Percentiles rank a stretch among this genome's conserved stretches.
phyloP scores from a whole-genome alignment of 2,329 filamentous ascomycete genomes.

The Remersonia thermophila region DNA sequence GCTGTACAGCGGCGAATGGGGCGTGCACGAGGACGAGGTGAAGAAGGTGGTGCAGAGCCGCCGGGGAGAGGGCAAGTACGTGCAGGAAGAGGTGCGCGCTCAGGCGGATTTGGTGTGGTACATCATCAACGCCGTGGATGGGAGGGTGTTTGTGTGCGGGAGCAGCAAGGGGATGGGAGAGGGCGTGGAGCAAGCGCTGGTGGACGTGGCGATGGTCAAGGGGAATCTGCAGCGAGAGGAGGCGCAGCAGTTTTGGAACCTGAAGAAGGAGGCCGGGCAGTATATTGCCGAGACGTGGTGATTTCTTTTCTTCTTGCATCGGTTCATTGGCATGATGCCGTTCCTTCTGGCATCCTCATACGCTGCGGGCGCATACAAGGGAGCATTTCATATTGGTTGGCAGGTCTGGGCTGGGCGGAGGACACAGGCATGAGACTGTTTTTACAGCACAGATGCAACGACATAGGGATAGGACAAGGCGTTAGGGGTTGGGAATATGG shows the following conservation, averaged over 20 bases:
- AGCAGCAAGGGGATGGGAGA: slow-evolving; percentile 96
- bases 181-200: slow-evolving; percentile 75
- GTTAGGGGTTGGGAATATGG: too few species aligned
- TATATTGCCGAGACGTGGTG: slow-evolving; percentile 81
- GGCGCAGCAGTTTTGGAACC: slow-evolving; percentile 75
- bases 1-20: slow-evolving; percentile 93
- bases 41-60: slow-evolving; percentile 71
- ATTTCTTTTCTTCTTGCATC: slow-evolving; percentile 5
- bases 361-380: too few species aligned
- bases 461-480: too few species aligned
- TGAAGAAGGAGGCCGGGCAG: slow-evolving; percentile 85
- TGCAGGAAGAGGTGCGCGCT: slow-evolving; percentile 84
- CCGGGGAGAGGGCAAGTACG: slow-evolving; percentile 71
- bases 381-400: too few species aligned
- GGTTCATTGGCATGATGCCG: not conserved
- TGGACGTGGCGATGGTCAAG: slow-evolving; percentile 87
- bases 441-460: too few species aligned
- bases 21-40: slow-evolving; percentile 77
- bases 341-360: too few species aligned
- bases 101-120: slow-evolving; percentile 98
- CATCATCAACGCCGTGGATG: slow-evolving; percentile 91
- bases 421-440: too few species aligned
- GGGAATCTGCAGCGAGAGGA: slow-evolving; percentile 74
- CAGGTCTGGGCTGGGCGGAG: too few species aligned
- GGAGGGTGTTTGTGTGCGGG: slow-evolving; percentile 90